phyloP scores from a whole-genome alignment of 2,329 filamentous ascomycete species.

The Ophiostoma pallidulum region DNA sequence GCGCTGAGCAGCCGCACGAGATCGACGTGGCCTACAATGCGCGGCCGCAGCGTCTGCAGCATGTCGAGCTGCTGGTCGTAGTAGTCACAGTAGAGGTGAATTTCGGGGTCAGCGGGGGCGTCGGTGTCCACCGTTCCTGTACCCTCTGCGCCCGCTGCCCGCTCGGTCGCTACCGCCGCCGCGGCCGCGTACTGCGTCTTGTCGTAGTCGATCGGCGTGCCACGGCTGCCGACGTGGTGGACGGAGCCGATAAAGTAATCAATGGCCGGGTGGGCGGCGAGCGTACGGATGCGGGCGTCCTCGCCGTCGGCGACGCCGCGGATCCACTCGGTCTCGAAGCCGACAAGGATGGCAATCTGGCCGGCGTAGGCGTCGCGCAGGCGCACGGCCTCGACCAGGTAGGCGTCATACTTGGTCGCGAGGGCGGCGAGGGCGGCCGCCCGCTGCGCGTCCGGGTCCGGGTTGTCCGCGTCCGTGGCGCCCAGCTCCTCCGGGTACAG shows the following conservation, averaged over 20 bases:
- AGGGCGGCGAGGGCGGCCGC: slow-evolving; percentile 39
- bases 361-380: slow-evolving; percentile 60
- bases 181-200: slow-evolving; percentile 54
- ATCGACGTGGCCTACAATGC: slow-evolving; percentile 89
- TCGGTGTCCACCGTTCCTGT: not conserved
- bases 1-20: slow-evolving; percentile 73
- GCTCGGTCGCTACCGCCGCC: slow-evolving; percentile 30
- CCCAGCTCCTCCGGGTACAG: slow-evolving; percentile 84
- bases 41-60: slow-evolving; percentile 61
- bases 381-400: slow-evolving; percentile 64
- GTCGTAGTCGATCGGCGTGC: slow-evolving; percentile 85
- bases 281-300: slow-evolving; percentile 51
- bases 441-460: slow-evolving; percentile 39
- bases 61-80: slow-evolving; percentile 83
- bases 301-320: slow-evolving; percentile 51
- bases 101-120: slow-evolving; percentile 44
- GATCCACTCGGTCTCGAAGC: slow-evolving; percentile 92
- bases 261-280: slow-evolving; percentile 46
- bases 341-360: slow-evolving; percentile 71
- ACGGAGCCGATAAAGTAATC: slow-evolving; percentile 87
- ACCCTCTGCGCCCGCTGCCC: slow-evolving; percentile 31
- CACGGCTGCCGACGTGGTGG: slow-evolving; percentile 73
- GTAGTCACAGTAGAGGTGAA: slow-evolving; percentile 69
- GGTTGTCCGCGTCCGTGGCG: too few relatives aligned
- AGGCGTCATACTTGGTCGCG: slow-evolving; percentile 54